Base-by-base conservation (phyloP, 768 basidiomycete species). In the Tulasnella sp. region DNA sequence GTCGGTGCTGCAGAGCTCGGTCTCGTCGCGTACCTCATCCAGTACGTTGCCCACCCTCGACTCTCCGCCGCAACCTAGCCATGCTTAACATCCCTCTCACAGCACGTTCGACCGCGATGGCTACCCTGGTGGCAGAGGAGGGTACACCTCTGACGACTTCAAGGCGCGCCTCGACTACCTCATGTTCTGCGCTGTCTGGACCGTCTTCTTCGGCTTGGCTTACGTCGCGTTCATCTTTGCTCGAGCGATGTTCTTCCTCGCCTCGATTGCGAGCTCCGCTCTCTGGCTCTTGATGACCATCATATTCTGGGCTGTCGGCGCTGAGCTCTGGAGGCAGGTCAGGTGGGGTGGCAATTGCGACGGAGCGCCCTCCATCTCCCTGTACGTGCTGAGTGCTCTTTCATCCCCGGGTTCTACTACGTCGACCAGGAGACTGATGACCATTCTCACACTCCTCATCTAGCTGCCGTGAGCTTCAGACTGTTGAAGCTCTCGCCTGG, bases 211-310 rank as follows among this genome's bases (percentile, higher is more conserved):
- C 84, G 89, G 91, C 20, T 87, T 89, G 18, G 90, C 91, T 46
- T 95, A 94, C 83, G 87, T 94, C 82, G 83, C 94, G 44, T 94
- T 92, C 91, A 89, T 92, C 64, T 93, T 64, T 88, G 95, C 31
- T 93, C 93, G n/a, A 92, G 80, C 73, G 18, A 18, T 34, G 41
- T 76, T 76, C 50, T 76, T 76, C 42, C 80, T 80, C 73, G 80
- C 80, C 40, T 50, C 73, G 84, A 87, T 95, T 64, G 93, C 94
- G 31, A 93, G 93, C 82, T 95, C 94, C n/a, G 89, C 94, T 28
- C 84, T 92, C 78, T 95, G 94, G 94, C 87, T 95, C 42, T 84
- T 90, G 34, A 84, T 92, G 50, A 93, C 93, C 2, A 87, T 89
- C 8, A 84, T 89, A 7, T 84, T 94, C 83, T 95, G 94, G 94